Evolutionary conservation across 1,284 basidiomycete species (phyloP).

Genomic region (Rhodotorula mucilaginosa): DNA sequence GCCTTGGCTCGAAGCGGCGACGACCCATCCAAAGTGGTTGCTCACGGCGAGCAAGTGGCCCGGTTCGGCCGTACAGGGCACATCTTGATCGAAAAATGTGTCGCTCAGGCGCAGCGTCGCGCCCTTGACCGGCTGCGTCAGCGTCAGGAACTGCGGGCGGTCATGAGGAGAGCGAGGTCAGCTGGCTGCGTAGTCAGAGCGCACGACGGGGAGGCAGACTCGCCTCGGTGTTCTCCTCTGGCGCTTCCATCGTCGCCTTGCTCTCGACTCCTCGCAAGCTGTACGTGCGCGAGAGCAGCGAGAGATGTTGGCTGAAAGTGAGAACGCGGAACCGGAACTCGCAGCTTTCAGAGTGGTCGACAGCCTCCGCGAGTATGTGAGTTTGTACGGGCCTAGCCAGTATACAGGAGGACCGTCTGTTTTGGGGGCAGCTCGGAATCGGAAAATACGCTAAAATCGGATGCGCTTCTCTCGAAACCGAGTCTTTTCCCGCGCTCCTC

Average conservation of each 20-base stretch:
- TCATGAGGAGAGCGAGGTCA: not conserved
- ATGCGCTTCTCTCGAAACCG: not conserved
- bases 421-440: not conserved
- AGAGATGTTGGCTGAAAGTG: too few species aligned
- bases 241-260: constrained; percentile 23
- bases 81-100: not conserved
- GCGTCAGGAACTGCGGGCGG: constrained; percentile 26
- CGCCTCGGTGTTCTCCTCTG: constrained; percentile 28
- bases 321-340: not conserved
- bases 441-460: not conserved
- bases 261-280: not conserved
- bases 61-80: constrained; percentile 1
- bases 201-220: not conserved
- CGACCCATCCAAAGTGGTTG: constrained; percentile 37
- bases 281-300: too few species aligned
- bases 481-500: not conserved
- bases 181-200: too few species aligned
- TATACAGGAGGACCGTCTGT: not conserved
- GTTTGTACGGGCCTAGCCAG: too few species aligned
- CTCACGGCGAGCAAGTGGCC: constrained; percentile 35
- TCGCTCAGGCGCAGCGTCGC: constrained; percentile 15
- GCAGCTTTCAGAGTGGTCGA: too few species aligned
- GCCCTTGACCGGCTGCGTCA: constrained; percentile 27
- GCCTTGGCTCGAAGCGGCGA: constrained; percentile 8
- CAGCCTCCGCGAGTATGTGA: too few species aligned